These are phyloP conservation scores for Prinsepia uniflora DNA, from an alignment of 306 rosid species.

Conservation along the genomic window DNA sequence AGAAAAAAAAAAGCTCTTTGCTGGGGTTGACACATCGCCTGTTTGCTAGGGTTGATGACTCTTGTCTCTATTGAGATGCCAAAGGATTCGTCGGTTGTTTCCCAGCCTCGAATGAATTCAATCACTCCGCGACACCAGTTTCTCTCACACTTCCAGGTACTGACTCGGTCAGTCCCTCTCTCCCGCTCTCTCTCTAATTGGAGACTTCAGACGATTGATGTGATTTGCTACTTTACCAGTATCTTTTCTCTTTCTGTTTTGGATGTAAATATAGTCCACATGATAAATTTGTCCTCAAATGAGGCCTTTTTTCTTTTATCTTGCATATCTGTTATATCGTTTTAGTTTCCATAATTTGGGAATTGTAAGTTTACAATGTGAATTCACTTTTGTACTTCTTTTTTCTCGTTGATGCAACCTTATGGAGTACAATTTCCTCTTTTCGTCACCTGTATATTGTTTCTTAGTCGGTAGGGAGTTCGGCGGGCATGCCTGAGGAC, in stretches of 20 bases:
- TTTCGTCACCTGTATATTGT: slow-evolving; percentile 77
- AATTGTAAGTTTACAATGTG: not conserved
- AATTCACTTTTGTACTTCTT: not conserved
- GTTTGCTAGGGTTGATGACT: no score
- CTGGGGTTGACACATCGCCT: no score
- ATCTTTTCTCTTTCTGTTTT: not conserved
- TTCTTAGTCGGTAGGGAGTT: slow-evolving; percentile 96
- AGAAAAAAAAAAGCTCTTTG: no score
- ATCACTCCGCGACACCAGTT: slow-evolving; percentile 28
- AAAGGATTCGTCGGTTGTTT: slow-evolving; percentile 16
- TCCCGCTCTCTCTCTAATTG: not conserved
- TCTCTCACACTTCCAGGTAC: slow-evolving; percentile 86
- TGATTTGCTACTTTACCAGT: not conserved
- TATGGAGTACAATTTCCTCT: slow-evolving; percentile 95
- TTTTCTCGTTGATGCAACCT: slow-evolving; percentile 38
- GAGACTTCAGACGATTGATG: not conserved
- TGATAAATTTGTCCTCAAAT: not conserved
- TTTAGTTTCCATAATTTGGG: not conserved
- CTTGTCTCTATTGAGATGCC: slow-evolving; percentile 37
- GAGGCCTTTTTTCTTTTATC: not conserved
- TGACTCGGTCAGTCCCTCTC: slow-evolving; percentile 55
- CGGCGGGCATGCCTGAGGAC: slow-evolving; percentile 86
- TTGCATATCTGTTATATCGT: not conserved
- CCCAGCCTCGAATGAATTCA: slow-evolving; percentile 10
- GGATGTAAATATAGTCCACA: not conserved